A percentile compares a stretch with the other conserved stretches of the same genome.
Evolutionary conservation across 2,329 filamentous ascomycete genomes (phyloP).

Genomic region (Sarocladium kiliense): DNA sequence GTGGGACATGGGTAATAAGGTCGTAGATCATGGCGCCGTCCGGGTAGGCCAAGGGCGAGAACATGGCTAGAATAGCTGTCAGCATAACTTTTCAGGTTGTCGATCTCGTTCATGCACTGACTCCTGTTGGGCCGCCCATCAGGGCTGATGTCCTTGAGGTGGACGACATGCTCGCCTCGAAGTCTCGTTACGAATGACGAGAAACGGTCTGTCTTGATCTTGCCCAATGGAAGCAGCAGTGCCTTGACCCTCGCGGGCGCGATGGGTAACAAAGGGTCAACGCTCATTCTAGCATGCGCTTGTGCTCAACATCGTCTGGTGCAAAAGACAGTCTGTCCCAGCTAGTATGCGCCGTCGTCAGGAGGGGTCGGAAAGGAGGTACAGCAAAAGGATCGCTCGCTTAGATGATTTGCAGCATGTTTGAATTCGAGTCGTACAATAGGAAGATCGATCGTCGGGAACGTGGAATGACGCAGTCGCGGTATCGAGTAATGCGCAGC

Average conservation of each 20-base stretch:
- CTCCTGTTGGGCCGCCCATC: slow-evolving; percentile 82
- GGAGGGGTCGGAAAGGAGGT: background rate
- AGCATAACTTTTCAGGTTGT: slow-evolving; percentile 4
- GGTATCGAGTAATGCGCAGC: background rate
- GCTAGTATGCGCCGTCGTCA: background rate
- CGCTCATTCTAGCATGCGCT: slow-evolving; percentile 64
- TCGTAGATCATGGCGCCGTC: slow-evolving; percentile 85
- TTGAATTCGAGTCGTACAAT: background rate
- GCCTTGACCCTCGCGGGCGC: slow-evolving; percentile 87
- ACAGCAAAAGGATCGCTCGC: background rate
- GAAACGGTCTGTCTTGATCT: slow-evolving; percentile 79
- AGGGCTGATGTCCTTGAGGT: slow-evolving; percentile 79
- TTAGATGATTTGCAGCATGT: slow-evolving; percentile 3
- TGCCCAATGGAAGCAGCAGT: slow-evolving; percentile 79
- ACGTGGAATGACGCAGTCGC: background rate
- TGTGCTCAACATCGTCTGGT: slow-evolving; percentile 26
- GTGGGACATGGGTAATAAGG: slow-evolving; percentile 72
- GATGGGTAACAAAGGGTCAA: slow-evolving; percentile 85
- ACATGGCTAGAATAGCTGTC: slow-evolving; percentile 62
- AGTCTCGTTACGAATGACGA: slow-evolving; percentile 72
- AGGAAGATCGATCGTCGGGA: background rate
- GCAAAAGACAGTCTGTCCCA: background rate
- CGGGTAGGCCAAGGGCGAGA: slow-evolving; percentile 85
- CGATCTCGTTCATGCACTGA: slow-evolving; percentile 24
- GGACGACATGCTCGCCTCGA: slow-evolving; percentile 73